Percentiles rank a stretch among this genome's conserved stretches.
Evolutionary conservation across 148 eudicot species (phyloP).

Genomic region (Cornus florida): DNA sequence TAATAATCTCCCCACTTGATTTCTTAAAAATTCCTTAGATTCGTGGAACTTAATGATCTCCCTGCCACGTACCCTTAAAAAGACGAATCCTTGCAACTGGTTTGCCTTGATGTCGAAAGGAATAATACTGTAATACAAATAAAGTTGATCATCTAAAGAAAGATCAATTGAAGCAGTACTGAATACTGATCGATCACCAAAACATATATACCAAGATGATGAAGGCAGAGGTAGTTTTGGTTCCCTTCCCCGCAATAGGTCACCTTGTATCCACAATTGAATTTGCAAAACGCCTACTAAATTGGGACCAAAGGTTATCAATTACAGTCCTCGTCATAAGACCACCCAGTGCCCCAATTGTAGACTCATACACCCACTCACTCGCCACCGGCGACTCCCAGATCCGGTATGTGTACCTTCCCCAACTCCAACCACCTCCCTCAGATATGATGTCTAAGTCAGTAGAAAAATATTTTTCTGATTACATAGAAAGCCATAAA

Average conservation of each 20-base stretch:
- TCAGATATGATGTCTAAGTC: background rate
- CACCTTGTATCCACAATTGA: slow-evolving; percentile 46
- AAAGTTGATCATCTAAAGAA: too few species aligned
- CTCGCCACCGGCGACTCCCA: slow-evolving; percentile 5
- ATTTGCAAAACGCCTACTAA: slow-evolving; percentile 43
- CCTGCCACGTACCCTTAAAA: too few species aligned
- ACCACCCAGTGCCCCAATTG: slow-evolving; percentile 9
- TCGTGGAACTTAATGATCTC: too few species aligned
- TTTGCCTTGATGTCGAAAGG: too few species aligned
- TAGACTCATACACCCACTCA: background rate
- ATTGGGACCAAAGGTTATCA: slow-evolving; percentile 24
- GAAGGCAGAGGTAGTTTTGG: slow-evolving; percentile 39
- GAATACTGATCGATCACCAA: too few species aligned
- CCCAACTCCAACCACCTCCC: slow-evolving; percentile 13
- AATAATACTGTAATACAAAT: too few species aligned
- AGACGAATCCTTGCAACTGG: too few species aligned
- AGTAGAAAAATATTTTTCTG: background rate
- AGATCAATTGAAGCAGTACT: too few species aligned
- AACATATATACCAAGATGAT: background rate
- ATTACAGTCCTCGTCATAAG: slow-evolving; percentile 41
- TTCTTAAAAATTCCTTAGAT: too few species aligned
- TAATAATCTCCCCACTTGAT: too few species aligned
- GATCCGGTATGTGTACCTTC: slow-evolving; percentile 24
- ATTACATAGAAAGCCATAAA: slow-evolving; percentile 9
- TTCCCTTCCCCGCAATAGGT: slow-evolving; percentile 57